phyloP scores from a whole-genome alignment of 2,329 filamentous ascomycete genomes.

The Hymenoscyphus infarciens region DNA sequence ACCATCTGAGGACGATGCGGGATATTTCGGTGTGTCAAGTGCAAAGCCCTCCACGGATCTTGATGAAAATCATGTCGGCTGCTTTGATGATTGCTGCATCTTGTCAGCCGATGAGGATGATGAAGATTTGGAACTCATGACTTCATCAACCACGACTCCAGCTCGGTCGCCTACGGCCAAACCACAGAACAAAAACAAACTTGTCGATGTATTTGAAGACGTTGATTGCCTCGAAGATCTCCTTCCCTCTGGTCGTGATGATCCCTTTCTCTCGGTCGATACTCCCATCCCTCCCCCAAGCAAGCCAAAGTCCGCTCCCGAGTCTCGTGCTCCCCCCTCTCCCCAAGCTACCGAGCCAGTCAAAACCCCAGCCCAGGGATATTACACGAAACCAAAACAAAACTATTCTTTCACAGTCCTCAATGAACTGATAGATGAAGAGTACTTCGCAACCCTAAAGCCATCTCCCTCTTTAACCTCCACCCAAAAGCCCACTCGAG shows the following conservation, averaged over 20 bases:
- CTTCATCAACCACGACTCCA: background rate
- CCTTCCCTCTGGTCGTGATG: background rate
- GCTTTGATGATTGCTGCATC: background rate
- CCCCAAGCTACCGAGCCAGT: background rate
- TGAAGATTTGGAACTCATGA: background rate
- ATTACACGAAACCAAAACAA: background rate
- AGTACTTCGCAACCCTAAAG: background rate
- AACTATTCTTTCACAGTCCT: background rate
- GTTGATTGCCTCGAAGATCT: background rate
- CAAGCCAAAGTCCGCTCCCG: background rate
- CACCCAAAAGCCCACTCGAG: background rate
- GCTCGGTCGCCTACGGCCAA: background rate
- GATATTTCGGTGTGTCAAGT: no score
- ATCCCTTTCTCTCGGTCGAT: background rate
- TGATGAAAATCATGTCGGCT: background rate
- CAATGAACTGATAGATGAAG: background rate
- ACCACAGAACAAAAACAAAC: background rate
- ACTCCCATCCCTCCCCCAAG: background rate
- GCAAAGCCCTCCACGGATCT: background rate
- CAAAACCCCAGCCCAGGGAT: background rate
- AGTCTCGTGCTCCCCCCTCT: background rate
- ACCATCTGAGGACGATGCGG: no score
- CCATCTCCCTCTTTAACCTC: no score
- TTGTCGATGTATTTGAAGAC: background rate
- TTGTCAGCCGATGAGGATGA: background rate